A percentile compares a stretch with the other conserved stretches of the same genome.
phyloP scores from a whole-genome alignment of 345 rosid genomes.

The Combretum micranthum region DNA sequence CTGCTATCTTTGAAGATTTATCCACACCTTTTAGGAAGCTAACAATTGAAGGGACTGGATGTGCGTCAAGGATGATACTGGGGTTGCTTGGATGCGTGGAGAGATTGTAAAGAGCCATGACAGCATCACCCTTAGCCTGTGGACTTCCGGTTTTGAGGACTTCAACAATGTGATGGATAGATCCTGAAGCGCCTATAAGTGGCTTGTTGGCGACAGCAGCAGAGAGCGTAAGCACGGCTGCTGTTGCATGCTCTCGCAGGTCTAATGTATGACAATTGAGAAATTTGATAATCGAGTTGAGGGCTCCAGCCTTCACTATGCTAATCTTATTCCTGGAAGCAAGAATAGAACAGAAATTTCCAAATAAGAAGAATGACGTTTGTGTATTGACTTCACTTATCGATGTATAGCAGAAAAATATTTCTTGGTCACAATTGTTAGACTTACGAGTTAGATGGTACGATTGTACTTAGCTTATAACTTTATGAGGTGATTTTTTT shows the following conservation, averaged over 20 bases:
- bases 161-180: constrained; percentile 55
- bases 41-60: constrained; percentile 58
- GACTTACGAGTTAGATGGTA: too few species aligned
- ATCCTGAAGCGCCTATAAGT: constrained; percentile 52
- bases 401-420: too few species aligned
- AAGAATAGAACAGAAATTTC: too few species aligned
- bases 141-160: constrained; percentile 64
- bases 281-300: constrained; percentile 62
- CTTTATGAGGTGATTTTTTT: too few species aligned
- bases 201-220: constrained; percentile 66
- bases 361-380: too few species aligned
- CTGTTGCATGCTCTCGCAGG: constrained; percentile 63
- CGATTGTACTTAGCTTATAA: too few species aligned
- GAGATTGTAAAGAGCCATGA: constrained; percentile 64
- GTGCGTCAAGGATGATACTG: constrained; percentile 37
- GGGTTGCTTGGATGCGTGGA: constrained; percentile 44
- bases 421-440: too few species aligned
- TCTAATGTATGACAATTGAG: constrained; percentile 43
- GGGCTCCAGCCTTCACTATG: constrained; percentile 62
- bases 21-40: constrained; percentile 65
- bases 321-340: constrained; percentile 58
- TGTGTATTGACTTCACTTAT: too few species aligned
- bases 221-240: constrained; percentile 68
- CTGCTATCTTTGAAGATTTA: constrained; percentile 72
- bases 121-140: constrained; percentile 77